These are phyloP conservation scores for Monosporozyma aerobia DNA, from an alignment of 805 yeast genomes.

Conservation along the genomic window DNA sequence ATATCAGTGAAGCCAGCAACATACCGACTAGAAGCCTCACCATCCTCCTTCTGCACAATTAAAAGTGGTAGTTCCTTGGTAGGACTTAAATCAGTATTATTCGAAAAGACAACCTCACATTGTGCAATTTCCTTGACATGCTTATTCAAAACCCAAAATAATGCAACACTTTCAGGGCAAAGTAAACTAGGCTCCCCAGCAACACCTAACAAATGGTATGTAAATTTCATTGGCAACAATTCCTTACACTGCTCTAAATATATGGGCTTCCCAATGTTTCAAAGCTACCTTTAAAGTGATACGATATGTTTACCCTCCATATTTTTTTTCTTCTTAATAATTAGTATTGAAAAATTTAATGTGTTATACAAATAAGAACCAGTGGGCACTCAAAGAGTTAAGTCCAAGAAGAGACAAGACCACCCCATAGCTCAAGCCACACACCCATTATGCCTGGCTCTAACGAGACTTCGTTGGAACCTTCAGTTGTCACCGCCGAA, in stretches of 20 bases:
- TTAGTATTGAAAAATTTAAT: background rate
- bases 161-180: slow-evolving; percentile 25
- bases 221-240: background rate
- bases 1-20: slow-evolving; percentile 35
- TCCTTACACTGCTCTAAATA: no score
- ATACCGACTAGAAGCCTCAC: background rate
- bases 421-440: background rate
- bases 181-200: slow-evolving; percentile 19
- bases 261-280: background rate
- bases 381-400: background rate
- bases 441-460: background rate
- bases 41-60: slow-evolving; percentile 9
- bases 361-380: background rate
- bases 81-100: slow-evolving; percentile 47
- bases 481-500: background rate
- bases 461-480: slow-evolving; percentile 1
- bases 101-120: slow-evolving; percentile 41
- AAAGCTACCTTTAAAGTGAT: background rate
- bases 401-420: background rate
- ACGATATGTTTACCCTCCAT: background rate
- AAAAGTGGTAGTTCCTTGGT: slow-evolving; percentile 44
- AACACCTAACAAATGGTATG: slow-evolving; percentile 23
- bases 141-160: slow-evolving; percentile 13
- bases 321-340: background rate
- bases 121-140: slow-evolving; percentile 2